These are phyloP conservation scores for Nannizzia gypsea DNA, from an alignment of 2,329 filamentous ascomycete species.

Conservation along the genomic window DNA sequence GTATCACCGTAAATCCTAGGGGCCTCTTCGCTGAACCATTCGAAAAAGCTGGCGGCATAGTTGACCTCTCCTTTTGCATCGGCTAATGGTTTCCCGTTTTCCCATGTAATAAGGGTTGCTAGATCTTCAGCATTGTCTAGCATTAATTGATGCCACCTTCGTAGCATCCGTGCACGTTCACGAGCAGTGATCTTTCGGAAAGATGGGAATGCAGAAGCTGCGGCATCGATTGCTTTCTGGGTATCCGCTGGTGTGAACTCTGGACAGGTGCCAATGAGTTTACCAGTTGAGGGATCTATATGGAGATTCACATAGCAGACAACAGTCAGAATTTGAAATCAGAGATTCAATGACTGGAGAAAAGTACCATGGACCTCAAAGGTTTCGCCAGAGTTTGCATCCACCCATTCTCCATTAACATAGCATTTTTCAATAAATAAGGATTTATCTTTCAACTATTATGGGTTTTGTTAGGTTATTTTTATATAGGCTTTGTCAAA, in stretches of 20 bases:
- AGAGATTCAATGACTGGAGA: background rate
- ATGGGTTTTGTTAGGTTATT: background rate
- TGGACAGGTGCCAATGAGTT: constrained; percentile 69
- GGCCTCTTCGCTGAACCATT: constrained; percentile 54
- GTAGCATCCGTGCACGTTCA: constrained; percentile 49
- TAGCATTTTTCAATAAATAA: constrained; percentile 77
- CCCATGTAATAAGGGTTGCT: constrained; percentile 54
- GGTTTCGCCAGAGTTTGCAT: constrained; percentile 74
- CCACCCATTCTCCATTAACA: constrained; percentile 87
- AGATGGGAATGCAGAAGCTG: constrained; percentile 54
- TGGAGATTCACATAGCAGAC: background rate
- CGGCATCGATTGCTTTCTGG: constrained; percentile 70
- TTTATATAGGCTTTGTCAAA: constrained; percentile 5
- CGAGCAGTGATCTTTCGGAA: constrained; percentile 51
- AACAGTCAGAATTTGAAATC: background rate
- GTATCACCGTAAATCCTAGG: constrained; percentile 48
- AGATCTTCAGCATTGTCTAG: constrained; percentile 54
- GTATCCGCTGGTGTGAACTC: constrained; percentile 70
- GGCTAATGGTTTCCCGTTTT: constrained; percentile 56
- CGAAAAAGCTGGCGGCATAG: constrained; percentile 50
- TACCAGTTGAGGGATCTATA: constrained; percentile 68
- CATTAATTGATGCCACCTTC: constrained; percentile 58
- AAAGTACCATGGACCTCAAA: constrained; percentile 65
- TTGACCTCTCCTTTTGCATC: constrained; percentile 49
- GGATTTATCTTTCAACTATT: constrained; percentile 61